These are phyloP conservation scores for Colletotrichum truncatum DNA, from an alignment of 2,329 filamentous ascomycete genomes.

Conservation along the genomic window DNA sequence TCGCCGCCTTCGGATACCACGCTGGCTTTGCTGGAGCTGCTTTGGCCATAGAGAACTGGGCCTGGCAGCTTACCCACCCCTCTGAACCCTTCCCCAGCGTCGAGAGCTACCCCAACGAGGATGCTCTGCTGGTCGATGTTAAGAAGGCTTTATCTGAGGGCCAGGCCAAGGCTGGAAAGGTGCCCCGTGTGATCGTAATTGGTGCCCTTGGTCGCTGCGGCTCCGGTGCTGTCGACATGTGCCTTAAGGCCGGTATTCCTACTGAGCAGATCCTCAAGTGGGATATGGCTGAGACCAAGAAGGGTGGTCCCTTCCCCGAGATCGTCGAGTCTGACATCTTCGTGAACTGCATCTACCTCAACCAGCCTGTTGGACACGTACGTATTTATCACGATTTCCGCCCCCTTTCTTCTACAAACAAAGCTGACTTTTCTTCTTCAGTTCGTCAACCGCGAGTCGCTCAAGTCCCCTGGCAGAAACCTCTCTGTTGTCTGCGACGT, in stretches of 20 bases:
- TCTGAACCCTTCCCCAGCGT: constrained; percentile 73
- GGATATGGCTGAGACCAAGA: constrained; percentile 83
- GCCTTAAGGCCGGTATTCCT: constrained; percentile 76
- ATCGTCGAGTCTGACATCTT: constrained; percentile 81
- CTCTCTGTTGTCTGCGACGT: constrained; percentile 86
- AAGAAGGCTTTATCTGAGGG: constrained; percentile 75
- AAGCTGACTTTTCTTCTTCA: constrained; percentile 53
- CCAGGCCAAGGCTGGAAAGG: constrained; percentile 71
- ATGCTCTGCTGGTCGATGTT: constrained; percentile 76
- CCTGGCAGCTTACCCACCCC: constrained; percentile 80
- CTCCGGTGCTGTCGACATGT: constrained; percentile 83
- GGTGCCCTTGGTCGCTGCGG: constrained; percentile 88
- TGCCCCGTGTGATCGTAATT: constrained; percentile 83
- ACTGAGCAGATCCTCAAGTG: constrained; percentile 64
- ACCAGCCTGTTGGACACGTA: constrained; percentile 44
- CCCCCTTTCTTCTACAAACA: neutral
- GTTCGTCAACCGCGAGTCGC: constrained; percentile 78
- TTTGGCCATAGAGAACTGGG: constrained; percentile 82
- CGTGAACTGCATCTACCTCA: constrained; percentile 91
- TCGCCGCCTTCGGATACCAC: constrained; percentile 76
- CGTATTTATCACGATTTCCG: neutral
- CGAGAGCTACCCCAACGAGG: constrained; percentile 78
- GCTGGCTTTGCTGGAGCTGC: constrained; percentile 82
- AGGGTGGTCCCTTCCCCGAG: constrained; percentile 80
- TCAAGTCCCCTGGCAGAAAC: constrained; percentile 74